phyloP scores from a whole-genome alignment of 345 rosid species.

The Sonneratia alba region DNA sequence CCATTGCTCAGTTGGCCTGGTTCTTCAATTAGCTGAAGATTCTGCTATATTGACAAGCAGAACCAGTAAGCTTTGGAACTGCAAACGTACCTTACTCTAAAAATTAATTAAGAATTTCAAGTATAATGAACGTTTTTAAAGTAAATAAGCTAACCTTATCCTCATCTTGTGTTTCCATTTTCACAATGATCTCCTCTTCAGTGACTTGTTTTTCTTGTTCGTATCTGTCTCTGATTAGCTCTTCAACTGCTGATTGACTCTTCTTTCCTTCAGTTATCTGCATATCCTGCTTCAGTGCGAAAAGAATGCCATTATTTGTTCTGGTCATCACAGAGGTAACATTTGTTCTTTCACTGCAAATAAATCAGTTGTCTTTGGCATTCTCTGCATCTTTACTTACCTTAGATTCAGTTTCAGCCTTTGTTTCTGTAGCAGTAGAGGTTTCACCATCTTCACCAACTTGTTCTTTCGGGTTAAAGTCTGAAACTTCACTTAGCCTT shows the following conservation, averaged over 20 bases:
- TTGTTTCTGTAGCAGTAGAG: background rate
- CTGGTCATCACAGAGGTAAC: too few species aligned
- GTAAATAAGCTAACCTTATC: background rate
- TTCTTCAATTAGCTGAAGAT: background rate
- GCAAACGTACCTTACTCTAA: background rate
- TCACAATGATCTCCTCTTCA: background rate
- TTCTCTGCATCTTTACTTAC: conserved; percentile 5
- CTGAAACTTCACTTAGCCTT: background rate
- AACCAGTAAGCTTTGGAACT: background rate
- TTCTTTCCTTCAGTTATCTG: background rate
- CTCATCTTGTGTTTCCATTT: conserved; percentile 1
- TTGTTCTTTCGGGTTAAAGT: conserved; percentile 9
- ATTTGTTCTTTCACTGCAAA: too few species aligned
- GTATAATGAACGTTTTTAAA: background rate
- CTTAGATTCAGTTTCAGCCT: conserved; percentile 4
- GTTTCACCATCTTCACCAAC: conserved; percentile 6
- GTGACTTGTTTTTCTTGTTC: background rate
- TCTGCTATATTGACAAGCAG: background rate
- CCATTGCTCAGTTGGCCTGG: background rate
- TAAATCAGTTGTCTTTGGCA: background rate
- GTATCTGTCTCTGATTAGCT: too few species aligned
- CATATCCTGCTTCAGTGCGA: background rate
- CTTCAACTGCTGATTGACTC: background rate
- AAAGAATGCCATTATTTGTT: background rate
- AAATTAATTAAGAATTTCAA: background rate